A percentile compares a stretch with the other conserved stretches of the same genome.
Evolutionary conservation across 75 land plant species (phyloP).

Genomic region (Sequoia sempervirens): DNA sequence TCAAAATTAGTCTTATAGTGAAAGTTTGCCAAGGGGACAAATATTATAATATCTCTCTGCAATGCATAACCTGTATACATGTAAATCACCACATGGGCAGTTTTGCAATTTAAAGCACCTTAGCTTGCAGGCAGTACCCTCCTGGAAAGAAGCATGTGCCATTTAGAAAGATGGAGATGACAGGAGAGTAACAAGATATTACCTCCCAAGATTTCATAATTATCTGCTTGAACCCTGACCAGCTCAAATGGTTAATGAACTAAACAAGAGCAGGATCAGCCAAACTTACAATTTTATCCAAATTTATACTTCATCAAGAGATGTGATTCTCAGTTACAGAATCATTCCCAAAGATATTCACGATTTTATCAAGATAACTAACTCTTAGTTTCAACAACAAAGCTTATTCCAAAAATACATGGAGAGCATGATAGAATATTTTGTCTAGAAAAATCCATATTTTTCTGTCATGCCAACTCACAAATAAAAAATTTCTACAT

Average conservation of each 20-base stretch:
- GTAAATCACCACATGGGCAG: background rate
- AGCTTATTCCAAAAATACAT: background rate
- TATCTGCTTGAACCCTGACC: background rate
- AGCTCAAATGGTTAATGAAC: background rate
- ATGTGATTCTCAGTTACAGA: no score
- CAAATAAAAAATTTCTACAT: background rate
- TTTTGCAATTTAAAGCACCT: background rate
- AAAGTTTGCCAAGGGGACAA: background rate
- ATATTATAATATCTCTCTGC: background rate
- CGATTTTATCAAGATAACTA: background rate
- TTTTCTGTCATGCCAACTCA: background rate
- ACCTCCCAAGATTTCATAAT: background rate
- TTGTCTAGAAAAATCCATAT: background rate
- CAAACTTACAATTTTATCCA: background rate
- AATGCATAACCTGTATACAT: background rate
- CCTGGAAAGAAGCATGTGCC: background rate
- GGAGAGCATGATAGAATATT: background rate
- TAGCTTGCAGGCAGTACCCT: background rate
- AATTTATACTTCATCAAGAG: background rate
- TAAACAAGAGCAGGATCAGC: background rate
- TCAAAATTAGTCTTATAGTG: background rate
- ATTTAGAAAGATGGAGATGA: background rate
- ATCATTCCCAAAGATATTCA: no score
- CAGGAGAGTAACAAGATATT: background rate
- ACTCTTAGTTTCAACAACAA: background rate